Base-by-base conservation (phyloP, 2,329 filamentous ascomycete genomes). In the Aspergillus sp. region DNA sequence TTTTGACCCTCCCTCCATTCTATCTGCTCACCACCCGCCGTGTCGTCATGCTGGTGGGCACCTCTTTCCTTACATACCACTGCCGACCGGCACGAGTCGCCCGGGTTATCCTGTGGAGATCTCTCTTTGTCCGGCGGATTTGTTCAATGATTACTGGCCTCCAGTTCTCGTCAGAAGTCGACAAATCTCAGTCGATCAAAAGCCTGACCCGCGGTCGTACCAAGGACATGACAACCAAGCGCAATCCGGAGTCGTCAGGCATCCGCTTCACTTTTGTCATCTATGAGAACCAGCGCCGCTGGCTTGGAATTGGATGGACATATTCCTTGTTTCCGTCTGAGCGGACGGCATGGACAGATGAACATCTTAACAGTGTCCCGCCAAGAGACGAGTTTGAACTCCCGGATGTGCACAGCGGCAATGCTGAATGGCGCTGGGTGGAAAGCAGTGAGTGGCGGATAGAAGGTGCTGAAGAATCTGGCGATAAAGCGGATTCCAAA, bases 221-320 rank as follows among this genome's bases (percentile, higher is more conserved):
- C 1, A 69, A 75, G 25, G 72, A 74, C 45, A 68, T 78, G 27
- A 71, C 74, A 13, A 73, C 75, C 17, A 65, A 60, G 45, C 65
- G 66, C 47, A 60, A 66, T 42, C 57, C 72, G 53, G 60, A 68
- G 53, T 84, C 86, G 4, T 81, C 89, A 0, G 90, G 90, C 1
- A 88, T 98, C 12, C 87, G 90, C 41, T 98, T 98, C 62, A 98
- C 93, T 0, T 98, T 98, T 54, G 90, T 93, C 43, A 78, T 98
- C 2, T 97, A 90, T 61, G 93, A 98, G 66, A 98, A 98, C 59
- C 93, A 98, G 68, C 81, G 93, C 38, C 82, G 93, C 45, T 98
- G 93, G 93, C 74, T 98, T 3, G 91, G 90, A 1, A 79, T 98
- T 10, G 93, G 93, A 0, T 98, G 93, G 90, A 97, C 93, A 0